Conservation (phyloP, 805 yeast genomes). For the Blastobotrys parvus region DNA sequence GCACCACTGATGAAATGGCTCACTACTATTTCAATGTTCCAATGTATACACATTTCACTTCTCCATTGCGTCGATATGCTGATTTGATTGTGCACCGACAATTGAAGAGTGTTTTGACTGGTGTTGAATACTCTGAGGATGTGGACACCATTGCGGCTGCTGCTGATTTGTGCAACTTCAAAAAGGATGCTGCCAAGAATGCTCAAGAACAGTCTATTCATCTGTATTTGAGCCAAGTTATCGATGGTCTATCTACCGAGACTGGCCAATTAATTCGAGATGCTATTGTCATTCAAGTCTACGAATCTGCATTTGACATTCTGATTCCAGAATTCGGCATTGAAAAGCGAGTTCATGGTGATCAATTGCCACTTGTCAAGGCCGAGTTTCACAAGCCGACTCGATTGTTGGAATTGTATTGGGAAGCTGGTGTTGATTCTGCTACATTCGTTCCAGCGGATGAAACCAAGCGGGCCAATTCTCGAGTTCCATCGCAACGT, state of each 20-base stretch:
- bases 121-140: constrained; percentile 28
- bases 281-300: constrained; percentile 86
- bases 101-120: constrained; percentile 54
- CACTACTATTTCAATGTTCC: constrained; percentile 81
- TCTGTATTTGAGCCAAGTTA: constrained; percentile 71
- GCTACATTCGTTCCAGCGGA: constrained; percentile 90
- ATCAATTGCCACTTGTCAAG: constrained; percentile 83
- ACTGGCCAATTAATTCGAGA: constrained; percentile 68
- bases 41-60: constrained; percentile 85
- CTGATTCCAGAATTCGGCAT: constrained; percentile 88
- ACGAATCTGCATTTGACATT: constrained; percentile 93
- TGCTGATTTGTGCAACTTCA: constrained; percentile 90
- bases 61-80: constrained; percentile 86
- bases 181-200: constrained; percentile 84
- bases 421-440: constrained; percentile 90
- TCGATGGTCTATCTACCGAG: constrained; percentile 59
- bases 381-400: constrained; percentile 78
- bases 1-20: constrained; percentile 54
- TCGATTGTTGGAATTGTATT: constrained; percentile 68
- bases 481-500: neutral
- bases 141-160: constrained; percentile 58
- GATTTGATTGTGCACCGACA: constrained; percentile 92
- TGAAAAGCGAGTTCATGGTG: constrained; percentile 95
- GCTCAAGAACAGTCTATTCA: constrained; percentile 96
- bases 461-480: constrained; percentile 53